Evolutionary conservation across 2,329 filamentous ascomycete genomes (phyloP).

Genomic region (Fusarium sp.): DNA sequence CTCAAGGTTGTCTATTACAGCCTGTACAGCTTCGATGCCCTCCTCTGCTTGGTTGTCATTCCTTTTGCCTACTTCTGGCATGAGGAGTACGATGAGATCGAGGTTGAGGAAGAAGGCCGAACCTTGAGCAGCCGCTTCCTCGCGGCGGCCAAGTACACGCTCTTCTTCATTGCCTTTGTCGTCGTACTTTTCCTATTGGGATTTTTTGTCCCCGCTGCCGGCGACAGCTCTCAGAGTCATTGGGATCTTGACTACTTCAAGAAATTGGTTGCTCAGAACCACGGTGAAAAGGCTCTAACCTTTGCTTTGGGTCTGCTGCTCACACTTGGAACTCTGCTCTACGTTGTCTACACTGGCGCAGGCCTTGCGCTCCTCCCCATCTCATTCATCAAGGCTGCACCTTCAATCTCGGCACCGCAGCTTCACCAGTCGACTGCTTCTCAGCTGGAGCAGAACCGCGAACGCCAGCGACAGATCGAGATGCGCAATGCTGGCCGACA

Average conservation of each 20-base stretch:
- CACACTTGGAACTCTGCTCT: conserved; percentile 85
- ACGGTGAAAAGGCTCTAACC: conserved; percentile 90
- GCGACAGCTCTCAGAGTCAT: conserved; percentile 71
- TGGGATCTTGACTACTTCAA: conserved; percentile 93
- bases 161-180: conserved; percentile 83
- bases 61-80: conserved; percentile 99
- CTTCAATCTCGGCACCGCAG: conserved; percentile 83
- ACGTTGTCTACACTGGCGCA: conserved; percentile 87
- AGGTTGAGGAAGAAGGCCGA: conserved; percentile 83
- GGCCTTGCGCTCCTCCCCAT: conserved; percentile 91
- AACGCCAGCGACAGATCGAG: conserved; percentile 91
- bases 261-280: conserved; percentile 78
- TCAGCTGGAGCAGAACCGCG: conserved; percentile 86
- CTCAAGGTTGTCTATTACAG: conserved; percentile 92
- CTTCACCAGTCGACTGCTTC: conserved; percentile 80
- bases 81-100: conserved; percentile 95
- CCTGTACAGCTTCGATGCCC: conserved; percentile 89
- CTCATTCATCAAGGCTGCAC: conserved; percentile 90
- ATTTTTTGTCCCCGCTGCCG: conserved; percentile 90
- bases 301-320: conserved; percentile 91
- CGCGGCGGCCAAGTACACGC: conserved; percentile 90
- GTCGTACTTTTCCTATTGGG: conserved; percentile 88
- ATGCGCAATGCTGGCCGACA: conserved; percentile 81
- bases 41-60: conserved; percentile 88
- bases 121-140: conserved; percentile 77